Percentiles rank a stretch among this genome's conserved stretches.
phyloP scores from a whole-genome alignment of 495 filamentous ascomycete genomes.

The Hamigera avellanea region DNA sequence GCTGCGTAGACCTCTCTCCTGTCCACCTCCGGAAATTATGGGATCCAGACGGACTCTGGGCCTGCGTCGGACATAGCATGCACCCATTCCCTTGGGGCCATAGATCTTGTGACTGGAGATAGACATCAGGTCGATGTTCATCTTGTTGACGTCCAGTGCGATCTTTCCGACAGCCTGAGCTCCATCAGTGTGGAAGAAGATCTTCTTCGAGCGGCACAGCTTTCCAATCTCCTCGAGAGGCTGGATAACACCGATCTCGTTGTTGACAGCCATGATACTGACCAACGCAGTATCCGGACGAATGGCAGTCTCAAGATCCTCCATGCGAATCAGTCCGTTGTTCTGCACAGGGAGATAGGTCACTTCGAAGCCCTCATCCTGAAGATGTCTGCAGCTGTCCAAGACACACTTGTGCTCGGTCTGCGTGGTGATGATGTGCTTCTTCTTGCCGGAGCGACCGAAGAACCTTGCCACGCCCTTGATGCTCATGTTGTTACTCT shows the following conservation, averaged over 20 bases:
- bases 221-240: slow-evolving; percentile 88
- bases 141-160: slow-evolving; percentile 86
- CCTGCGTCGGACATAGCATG: slow-evolving; percentile 85
- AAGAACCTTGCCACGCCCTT: slow-evolving; percentile 97
- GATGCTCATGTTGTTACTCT: slow-evolving; percentile 99
- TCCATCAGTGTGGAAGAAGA: slow-evolving; percentile 98
- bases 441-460: slow-evolving; percentile 86
- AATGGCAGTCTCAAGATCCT: slow-evolving; percentile 81
- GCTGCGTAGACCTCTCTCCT: slow-evolving; percentile 87
- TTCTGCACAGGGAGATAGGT: slow-evolving; percentile 85
- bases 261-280: slow-evolving; percentile 98
- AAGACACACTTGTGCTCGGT: slow-evolving; percentile 99
- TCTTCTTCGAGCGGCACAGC: slow-evolving; percentile 79
- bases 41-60: slow-evolving; percentile 91
- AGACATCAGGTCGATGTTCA: slow-evolving; percentile 96
- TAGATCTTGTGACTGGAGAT: slow-evolving; percentile 99
- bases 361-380: slow-evolving; percentile 92
- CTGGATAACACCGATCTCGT: slow-evolving; percentile 97
- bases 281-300: slow-evolving; percentile 84
- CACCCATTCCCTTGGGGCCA: slow-evolving; percentile 92
- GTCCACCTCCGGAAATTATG: slow-evolving; percentile 90
- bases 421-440: slow-evolving; percentile 92
- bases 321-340: slow-evolving; percentile 74
- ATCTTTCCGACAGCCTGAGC: slow-evolving; percentile 98
- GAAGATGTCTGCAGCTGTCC: slow-evolving; percentile 90